Conservation (phyloP, 169 alveolate genomes). For the Cryptosporidium sp. region DNA sequence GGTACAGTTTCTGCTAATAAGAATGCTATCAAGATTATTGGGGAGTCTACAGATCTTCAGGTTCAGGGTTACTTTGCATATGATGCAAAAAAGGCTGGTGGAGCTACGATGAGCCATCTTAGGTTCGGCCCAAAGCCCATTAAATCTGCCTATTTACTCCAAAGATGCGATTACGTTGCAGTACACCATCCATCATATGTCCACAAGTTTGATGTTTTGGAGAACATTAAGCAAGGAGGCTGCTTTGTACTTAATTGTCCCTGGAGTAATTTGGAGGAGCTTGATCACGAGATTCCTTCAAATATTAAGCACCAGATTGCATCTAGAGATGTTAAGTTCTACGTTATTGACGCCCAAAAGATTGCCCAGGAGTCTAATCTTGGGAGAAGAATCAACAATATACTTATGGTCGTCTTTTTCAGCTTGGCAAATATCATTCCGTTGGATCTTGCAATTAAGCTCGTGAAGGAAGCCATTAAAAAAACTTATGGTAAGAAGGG, state of each 20-base stretch:
- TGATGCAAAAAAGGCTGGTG: conserved; percentile 82
- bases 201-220: conserved; percentile 49
- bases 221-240: conserved; percentile 75
- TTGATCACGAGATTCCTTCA: conserved; percentile 41
- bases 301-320: conserved; percentile 65
- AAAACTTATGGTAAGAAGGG: conserved; percentile 81
- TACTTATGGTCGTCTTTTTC: conserved; percentile 78
- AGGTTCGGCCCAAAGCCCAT: conserved; percentile 82
- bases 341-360: conserved; percentile 78
- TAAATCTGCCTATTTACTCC: conserved; percentile 76
- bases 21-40: conserved; percentile 82
- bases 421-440: conserved; percentile 78
- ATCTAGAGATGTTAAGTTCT: conserved; percentile 70
- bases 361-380: conserved; percentile 78
- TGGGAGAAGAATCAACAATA: conserved; percentile 79
- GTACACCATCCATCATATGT: conserved; percentile 80
- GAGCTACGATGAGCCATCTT: conserved; percentile 80
- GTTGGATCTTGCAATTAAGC: conserved; percentile 76
- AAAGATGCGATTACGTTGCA: conserved; percentile 79
- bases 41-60: conserved; percentile 78
- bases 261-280: conserved; percentile 73
- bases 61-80: conserved; percentile 82
- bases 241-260: conserved; percentile 80
- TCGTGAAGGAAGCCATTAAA: conserved; percentile 79
- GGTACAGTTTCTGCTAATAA: conserved; percentile 83